phyloP scores from a whole-genome alignment of 179 eudicot species.

The Sideroxylon spinosum region DNA sequence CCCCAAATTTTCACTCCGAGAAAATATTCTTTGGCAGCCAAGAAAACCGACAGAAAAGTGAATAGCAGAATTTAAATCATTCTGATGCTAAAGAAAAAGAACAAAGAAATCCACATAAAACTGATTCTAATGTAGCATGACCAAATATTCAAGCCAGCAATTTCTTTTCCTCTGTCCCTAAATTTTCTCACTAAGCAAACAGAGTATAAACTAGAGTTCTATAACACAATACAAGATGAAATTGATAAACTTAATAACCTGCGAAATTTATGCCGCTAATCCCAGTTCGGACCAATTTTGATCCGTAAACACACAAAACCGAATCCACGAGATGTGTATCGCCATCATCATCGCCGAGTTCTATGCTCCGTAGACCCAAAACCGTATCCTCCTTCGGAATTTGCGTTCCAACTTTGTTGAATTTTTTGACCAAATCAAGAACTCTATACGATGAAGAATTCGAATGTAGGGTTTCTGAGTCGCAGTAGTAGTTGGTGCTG shows the following conservation, averaged over 20 bases:
- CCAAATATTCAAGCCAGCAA: not conserved
- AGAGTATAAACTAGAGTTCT: not conserved
- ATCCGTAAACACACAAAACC: constrained; percentile 43
- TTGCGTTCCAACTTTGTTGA: not conserved
- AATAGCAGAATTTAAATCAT: not conserved
- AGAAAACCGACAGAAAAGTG: not conserved
- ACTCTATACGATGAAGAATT: not conserved
- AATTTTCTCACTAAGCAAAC: not conserved
- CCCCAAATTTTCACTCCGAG: too few species aligned
- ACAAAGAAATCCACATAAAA: constrained; percentile 5
- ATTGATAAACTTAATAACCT: constrained; percentile 29
- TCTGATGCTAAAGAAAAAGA: not conserved
- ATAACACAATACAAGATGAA: not conserved
- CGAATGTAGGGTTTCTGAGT: constrained; percentile 9
- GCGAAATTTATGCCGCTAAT: constrained; percentile 31
- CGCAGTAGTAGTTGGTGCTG: not conserved
- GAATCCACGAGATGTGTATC: constrained; percentile 17
- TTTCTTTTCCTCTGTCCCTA: not conserved
- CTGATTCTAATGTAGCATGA: not conserved
- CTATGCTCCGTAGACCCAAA: not conserved
- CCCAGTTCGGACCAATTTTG: constrained; percentile 39
- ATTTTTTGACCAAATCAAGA: not conserved
- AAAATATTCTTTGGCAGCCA: not conserved
- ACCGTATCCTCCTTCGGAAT: constrained; percentile 1
- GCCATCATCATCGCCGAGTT: not conserved